These are phyloP conservation scores for Trypethelium eluteriae DNA, from an alignment of 495 filamentous ascomycete species.

Conservation along the genomic window DNA sequence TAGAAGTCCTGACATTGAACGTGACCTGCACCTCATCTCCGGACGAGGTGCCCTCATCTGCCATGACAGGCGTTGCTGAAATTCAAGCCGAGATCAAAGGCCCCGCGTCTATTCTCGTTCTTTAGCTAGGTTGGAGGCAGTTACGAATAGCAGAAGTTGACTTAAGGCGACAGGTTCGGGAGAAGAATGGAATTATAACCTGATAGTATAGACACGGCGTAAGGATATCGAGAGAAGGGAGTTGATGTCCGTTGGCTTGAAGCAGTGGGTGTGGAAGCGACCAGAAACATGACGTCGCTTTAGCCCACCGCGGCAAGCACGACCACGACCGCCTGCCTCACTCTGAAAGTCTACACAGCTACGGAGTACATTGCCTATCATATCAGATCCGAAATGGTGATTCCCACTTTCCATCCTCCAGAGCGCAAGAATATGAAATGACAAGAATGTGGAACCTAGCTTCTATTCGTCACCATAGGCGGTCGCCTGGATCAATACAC, in stretches of 20 bases:
- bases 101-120: neutral
- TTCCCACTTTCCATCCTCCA: too few relatives aligned
- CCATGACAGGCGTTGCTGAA: constrained; percentile 33
- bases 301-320: neutral
- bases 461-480: too few relatives aligned
- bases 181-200: too few relatives aligned
- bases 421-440: too few relatives aligned
- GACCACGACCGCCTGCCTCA: neutral
- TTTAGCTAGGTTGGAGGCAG: neutral
- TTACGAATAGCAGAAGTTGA: too few relatives aligned
- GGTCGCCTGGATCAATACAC: too few relatives aligned
- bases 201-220: too few relatives aligned
- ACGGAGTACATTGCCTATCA: too few relatives aligned
- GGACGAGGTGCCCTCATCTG: constrained; percentile 45
- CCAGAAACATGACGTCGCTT: constrained; percentile 11
- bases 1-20: constrained; percentile 89
- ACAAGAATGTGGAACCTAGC: too few relatives aligned
- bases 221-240: neutral
- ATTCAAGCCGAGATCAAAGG: neutral
- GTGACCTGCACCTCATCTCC: constrained; percentile 56
- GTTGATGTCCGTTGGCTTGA: neutral
- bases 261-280: neutral
- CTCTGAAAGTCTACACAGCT: neutral
- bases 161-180: neutral
- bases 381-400: too few relatives aligned